phyloP scores from a whole-genome alignment of 768 basidiomycete species.

The Nidularia sp. region DNA sequence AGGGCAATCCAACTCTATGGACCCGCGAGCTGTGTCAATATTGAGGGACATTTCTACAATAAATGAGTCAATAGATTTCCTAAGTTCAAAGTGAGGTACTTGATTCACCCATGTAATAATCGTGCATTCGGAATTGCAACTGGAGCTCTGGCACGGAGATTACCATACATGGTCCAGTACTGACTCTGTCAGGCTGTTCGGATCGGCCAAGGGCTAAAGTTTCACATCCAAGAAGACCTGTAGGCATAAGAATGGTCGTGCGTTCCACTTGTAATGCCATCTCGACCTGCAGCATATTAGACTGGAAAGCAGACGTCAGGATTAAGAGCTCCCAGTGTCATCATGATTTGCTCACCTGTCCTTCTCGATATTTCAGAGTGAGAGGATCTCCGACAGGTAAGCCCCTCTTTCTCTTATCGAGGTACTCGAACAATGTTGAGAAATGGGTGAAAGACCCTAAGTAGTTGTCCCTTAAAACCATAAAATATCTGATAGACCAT shows the following conservation, averaged over 20 bases:
- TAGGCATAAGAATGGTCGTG: constrained; percentile 60
- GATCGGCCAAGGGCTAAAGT: constrained; percentile 8
- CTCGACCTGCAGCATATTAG: constrained; percentile 79
- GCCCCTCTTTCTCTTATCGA: constrained; percentile 58
- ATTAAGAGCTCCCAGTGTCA: background rate
- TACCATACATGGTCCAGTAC: constrained; percentile 49
- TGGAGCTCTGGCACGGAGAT: constrained; percentile 66
- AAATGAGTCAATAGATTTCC: background rate
- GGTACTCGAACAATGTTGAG: constrained; percentile 81
- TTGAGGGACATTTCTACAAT: constrained; percentile 75
- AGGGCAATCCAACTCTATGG: constrained; percentile 41
- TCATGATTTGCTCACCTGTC: constrained; percentile 46
- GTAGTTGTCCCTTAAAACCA: constrained; percentile 91
- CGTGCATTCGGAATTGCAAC: constrained; percentile 74
- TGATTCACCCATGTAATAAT: constrained; percentile 78
- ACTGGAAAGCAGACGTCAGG: constrained; percentile 35
- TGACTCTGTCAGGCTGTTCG: constrained; percentile 19
- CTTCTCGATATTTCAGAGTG: constrained; percentile 71
- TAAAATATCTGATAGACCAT: constrained; percentile 86
- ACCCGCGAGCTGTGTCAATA: constrained; percentile 52
- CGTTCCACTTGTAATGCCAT: constrained; percentile 48
- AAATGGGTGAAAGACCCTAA: constrained; percentile 93
- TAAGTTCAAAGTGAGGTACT: background rate
- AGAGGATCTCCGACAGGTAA: constrained; percentile 78
- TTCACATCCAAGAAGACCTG: constrained; percentile 63